Conservation (phyloP, 2,329 filamentous ascomycete species). For the Blastomyces emzantsi region DNA sequence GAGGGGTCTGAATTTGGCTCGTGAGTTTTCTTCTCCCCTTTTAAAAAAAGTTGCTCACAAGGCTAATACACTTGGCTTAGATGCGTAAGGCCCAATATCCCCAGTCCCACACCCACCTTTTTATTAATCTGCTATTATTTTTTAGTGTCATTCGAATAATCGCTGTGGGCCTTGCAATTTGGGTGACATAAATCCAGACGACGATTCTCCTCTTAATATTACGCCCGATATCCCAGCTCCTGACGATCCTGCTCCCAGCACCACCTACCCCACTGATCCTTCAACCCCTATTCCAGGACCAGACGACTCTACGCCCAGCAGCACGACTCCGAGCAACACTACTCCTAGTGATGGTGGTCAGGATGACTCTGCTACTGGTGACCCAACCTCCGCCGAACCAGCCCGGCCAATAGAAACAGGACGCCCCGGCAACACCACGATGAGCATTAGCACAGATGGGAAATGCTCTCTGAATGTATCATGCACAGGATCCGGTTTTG, state of each 20-base stretch:
- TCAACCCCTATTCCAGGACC: background rate
- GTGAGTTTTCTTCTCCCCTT: constrained; percentile 9
- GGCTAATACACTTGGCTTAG: background rate
- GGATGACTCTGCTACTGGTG: background rate
- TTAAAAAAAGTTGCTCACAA: background rate
- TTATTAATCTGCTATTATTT: background rate
- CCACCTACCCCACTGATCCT: background rate
- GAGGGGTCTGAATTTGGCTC: constrained; percentile 13
- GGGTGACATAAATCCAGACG: background rate
- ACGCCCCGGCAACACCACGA: background rate
- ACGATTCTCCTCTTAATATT: background rate
- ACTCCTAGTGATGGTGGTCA: background rate
- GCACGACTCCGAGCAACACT: background rate
- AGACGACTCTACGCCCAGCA: background rate
- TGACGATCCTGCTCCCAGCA: background rate
- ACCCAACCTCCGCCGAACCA: background rate
- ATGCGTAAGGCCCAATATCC: constrained; percentile 7
- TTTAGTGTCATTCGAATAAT: constrained; percentile 2
- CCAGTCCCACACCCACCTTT: background rate
- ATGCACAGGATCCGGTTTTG: constrained; percentile 15
- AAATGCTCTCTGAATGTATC: constrained; percentile 11
- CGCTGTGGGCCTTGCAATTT: constrained; percentile 5
- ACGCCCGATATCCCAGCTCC: background rate
- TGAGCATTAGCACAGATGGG: constrained; percentile 14
- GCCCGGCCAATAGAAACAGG: background rate